Evolutionary conservation across 2,329 filamentous ascomycete species (phyloP).

Genomic region (Penicillium crustosum): DNA sequence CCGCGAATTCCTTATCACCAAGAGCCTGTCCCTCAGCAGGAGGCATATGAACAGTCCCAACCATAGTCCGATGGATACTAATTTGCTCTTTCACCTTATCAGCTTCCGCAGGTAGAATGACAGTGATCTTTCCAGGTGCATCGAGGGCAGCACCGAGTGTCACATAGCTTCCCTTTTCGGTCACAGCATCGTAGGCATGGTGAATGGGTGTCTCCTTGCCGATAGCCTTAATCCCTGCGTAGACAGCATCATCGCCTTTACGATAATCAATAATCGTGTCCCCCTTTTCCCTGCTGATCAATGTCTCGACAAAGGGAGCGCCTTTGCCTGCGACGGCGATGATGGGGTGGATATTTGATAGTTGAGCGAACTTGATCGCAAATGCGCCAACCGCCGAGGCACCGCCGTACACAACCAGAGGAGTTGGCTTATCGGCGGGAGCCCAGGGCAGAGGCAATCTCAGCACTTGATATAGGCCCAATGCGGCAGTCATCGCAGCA

Average conservation of each 20-base stretch:
- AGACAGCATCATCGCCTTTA: constrained; percentile 53
- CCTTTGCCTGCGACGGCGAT: constrained; percentile 60
- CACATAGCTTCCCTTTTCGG: constrained; percentile 51
- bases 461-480: constrained; percentile 52
- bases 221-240: constrained; percentile 44
- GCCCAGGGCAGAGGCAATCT: constrained; percentile 52
- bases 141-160: constrained; percentile 50
- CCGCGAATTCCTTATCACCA: constrained; percentile 47
- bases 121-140: constrained; percentile 38
- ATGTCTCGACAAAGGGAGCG: constrained; percentile 50
- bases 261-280: constrained; percentile 64
- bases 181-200: constrained; percentile 60
- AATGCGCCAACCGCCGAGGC: constrained; percentile 60
- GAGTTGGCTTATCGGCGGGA: constrained; percentile 36
- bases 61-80: constrained; percentile 39
- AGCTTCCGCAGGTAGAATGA: constrained; percentile 47
- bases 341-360: constrained; percentile 60
- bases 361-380: constrained; percentile 56
- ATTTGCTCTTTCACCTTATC: constrained; percentile 45
- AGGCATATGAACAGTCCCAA: constrained; percentile 28
- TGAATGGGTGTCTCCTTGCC: constrained; percentile 42
- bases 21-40: constrained; percentile 23
- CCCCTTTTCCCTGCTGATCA: constrained; percentile 56
- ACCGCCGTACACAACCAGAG: constrained; percentile 51
- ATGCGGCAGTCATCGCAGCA: constrained; percentile 54